phyloP scores from a whole-genome alignment of 2,329 filamentous ascomycete genomes.

The Beauveria sp. region DNA sequence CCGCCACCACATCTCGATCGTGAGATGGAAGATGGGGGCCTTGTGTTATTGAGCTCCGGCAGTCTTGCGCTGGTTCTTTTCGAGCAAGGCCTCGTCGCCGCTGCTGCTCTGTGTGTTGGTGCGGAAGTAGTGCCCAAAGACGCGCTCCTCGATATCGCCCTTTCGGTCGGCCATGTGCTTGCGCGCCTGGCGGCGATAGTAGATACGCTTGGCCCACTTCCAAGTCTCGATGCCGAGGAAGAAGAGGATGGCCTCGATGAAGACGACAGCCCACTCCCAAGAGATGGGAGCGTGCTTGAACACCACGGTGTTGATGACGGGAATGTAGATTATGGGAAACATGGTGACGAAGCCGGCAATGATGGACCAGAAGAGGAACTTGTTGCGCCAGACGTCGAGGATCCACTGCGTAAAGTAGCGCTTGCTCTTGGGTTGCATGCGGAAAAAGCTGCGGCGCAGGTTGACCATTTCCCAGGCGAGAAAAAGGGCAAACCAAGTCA shows the following conservation, averaged over 20 bases:
- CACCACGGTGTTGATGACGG: slow-evolving; percentile 47
- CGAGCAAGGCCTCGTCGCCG: slow-evolving; percentile 14
- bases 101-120: slow-evolving; percentile 14
- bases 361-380: slow-evolving; percentile 60
- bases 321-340: slow-evolving; percentile 48
- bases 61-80: slow-evolving; percentile 12
- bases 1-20: slow-evolving; percentile 1
- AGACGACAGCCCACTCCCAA: slow-evolving; percentile 56
- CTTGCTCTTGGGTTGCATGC: slow-evolving; percentile 58
- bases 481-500: slow-evolving; percentile 69
- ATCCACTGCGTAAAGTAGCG: slow-evolving; percentile 59
- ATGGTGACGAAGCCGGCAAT: slow-evolving; percentile 36
- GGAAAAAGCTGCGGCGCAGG: slow-evolving; percentile 63
- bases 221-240: slow-evolving; percentile 50
- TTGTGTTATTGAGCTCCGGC: slow-evolving; percentile 16
- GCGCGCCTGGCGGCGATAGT: slow-evolving; percentile 24
- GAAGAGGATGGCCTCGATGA: slow-evolving; percentile 47
- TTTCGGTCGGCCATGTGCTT: slow-evolving; percentile 12
- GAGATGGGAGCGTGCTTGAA: slow-evolving; percentile 51
- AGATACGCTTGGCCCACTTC: slow-evolving; percentile 50
- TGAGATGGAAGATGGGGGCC: not conserved
- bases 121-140: slow-evolving; percentile 26
- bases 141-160: slow-evolving; percentile 24
- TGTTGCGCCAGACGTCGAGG: slow-evolving; percentile 59
- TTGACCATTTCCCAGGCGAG: slow-evolving; percentile 70